Evolutionary conservation across 257 asterid genomes (phyloP).

Genomic region (Catharanthus roseus): DNA sequence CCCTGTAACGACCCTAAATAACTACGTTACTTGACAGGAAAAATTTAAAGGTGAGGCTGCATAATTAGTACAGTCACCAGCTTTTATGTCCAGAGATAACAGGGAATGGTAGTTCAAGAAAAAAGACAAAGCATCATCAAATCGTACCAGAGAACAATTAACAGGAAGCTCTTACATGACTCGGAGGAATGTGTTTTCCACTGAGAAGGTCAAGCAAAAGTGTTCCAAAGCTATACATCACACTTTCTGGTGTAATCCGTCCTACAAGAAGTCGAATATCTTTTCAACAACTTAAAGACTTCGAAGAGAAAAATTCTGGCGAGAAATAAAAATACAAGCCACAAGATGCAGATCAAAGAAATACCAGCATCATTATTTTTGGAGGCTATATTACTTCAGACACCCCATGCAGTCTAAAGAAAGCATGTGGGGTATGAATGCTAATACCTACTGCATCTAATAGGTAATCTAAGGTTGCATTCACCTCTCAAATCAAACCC

Average conservation of each 20-base stretch:
- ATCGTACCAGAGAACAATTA: slow-evolving; percentile 8
- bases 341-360: background rate
- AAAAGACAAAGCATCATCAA: background rate
- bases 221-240: slow-evolving; percentile 86
- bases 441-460: background rate
- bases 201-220: slow-evolving; percentile 94
- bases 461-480: background rate
- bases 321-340: background rate
- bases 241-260: slow-evolving; percentile 86
- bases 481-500: background rate
- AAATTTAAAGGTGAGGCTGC: background rate
- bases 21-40: background rate
- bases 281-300: background rate
- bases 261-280: slow-evolving; percentile 36
- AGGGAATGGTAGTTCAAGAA: background rate
- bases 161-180: slow-evolving; percentile 63
- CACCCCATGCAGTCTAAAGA: background rate
- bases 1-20: background rate
- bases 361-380: background rate
- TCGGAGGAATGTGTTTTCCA: slow-evolving; percentile 95
- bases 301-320: background rate
- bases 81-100: background rate
- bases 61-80: background rate
- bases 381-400: background rate
- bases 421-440: background rate